A percentile compares a stretch with the other conserved stretches of the same genome.
These are phyloP conservation scores for Oldenlandia corymbosa DNA, from an alignment of 257 asterid species.

Conservation along the genomic window DNA sequence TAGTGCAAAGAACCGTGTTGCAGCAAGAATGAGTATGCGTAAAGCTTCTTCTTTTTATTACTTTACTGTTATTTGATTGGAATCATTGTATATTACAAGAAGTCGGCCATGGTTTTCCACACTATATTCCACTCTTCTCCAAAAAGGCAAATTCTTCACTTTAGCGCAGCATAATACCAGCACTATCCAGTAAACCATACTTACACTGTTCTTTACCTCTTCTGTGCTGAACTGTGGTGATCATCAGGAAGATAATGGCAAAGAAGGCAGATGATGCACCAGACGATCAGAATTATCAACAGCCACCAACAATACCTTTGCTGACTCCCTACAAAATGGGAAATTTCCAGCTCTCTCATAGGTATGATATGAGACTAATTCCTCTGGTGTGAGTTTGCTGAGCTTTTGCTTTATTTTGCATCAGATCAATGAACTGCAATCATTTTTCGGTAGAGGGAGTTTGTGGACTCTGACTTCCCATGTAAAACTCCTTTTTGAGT, in stretches of 20 bases:
- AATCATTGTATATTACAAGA: not conserved
- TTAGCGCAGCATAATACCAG: not conserved
- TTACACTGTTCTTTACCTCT: no score
- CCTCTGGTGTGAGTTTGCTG: not conserved
- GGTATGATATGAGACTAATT: not conserved
- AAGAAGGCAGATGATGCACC: not conserved
- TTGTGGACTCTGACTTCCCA: no score
- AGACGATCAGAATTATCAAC: not conserved
- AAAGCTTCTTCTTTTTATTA: no score
- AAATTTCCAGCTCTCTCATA: conserved; percentile 16
- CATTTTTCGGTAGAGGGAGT: no score
- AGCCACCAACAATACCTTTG: not conserved
- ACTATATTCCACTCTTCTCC: not conserved
- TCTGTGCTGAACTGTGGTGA: no score
- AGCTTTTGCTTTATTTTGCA: not conserved
- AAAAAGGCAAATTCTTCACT: not conserved
- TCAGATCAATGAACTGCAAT: not conserved
- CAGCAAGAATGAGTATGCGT: not conserved
- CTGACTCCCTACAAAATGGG: not conserved
- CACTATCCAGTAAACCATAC: no score
- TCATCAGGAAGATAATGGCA: no score
- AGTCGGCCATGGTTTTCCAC: not conserved
- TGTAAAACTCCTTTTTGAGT: no score
- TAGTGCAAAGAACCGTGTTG: not conserved
- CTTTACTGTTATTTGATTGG: not conserved